A percentile compares a stretch with the other conserved stretches of the same genome.
phyloP scores from a whole-genome alignment of 1,139 yeast genomes.

The Komagataea norvegica region DNA sequence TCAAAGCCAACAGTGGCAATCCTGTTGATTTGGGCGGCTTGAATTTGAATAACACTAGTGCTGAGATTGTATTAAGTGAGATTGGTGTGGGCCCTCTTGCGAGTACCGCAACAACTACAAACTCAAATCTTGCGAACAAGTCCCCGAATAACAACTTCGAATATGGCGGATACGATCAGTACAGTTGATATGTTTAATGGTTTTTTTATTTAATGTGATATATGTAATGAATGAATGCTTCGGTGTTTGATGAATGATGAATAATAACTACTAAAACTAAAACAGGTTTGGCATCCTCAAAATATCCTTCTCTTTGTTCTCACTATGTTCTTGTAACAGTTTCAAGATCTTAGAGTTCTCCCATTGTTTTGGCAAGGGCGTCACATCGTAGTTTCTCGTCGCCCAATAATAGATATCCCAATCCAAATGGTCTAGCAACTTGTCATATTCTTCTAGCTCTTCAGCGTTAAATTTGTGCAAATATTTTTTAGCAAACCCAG shows the following conservation, averaged over 20 bases:
- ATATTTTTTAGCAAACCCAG: constrained; percentile 79
- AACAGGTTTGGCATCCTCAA: constrained; percentile 78
- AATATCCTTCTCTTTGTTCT: constrained; percentile 66
- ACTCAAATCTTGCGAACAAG: constrained; percentile 17
- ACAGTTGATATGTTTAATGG: constrained; percentile 19
- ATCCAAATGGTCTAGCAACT: constrained; percentile 83
- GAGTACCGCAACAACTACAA: constrained; percentile 28
- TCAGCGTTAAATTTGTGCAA: constrained; percentile 53
- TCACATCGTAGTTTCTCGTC: constrained; percentile 69
- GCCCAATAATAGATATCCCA: constrained; percentile 99
- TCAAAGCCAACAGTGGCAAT: constrained; percentile 35
- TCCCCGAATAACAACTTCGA: constrained; percentile 29
- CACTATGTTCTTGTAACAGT: constrained; percentile 67
- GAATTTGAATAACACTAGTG: constrained; percentile 67
- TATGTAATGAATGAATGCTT: constrained; percentile 3
- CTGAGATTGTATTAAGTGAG: constrained; percentile 69
- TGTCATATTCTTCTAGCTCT: constrained; percentile 82
- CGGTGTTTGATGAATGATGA: constrained; percentile 13
- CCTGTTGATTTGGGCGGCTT: constrained; percentile 30
- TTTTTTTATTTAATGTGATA: not conserved
- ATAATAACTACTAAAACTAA: too few relatives aligned
- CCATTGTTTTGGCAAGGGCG: constrained; percentile 88
- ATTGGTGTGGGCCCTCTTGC: constrained; percentile 81
- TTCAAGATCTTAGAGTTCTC: constrained; percentile 57
- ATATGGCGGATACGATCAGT: constrained; percentile 35